phyloP scores from a whole-genome alignment of 2,329 filamentous ascomycete genomes.

The Fonsecaea erecta region DNA sequence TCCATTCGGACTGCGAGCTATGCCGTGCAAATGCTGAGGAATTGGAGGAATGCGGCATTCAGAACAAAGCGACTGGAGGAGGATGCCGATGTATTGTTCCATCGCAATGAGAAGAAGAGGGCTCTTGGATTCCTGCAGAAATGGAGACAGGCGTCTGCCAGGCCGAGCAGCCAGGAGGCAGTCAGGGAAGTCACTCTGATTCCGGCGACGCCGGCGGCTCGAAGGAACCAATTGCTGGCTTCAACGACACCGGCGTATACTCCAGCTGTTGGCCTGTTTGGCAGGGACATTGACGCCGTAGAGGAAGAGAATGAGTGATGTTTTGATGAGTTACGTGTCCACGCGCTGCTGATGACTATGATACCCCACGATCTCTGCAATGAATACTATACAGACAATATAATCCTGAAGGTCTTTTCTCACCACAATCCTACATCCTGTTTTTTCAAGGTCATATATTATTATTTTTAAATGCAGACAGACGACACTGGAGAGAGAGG shows the following conservation, averaged over 20 bases:
- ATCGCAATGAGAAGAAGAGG: constrained; percentile 30
- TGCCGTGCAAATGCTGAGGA: constrained; percentile 21
- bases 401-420: neutral
- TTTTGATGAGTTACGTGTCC: constrained; percentile 9
- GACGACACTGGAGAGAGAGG: neutral
- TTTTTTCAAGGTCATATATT: no score
- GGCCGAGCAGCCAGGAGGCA: constrained; percentile 10
- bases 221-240: constrained; percentile 28
- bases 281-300: neutral
- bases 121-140: constrained; percentile 23
- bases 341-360: constrained; percentile 14
- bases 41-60: constrained; percentile 27
- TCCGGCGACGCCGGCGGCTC: constrained; percentile 30
- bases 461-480: no score
- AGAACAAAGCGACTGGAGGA: constrained; percentile 27
- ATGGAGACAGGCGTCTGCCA: constrained; percentile 20
- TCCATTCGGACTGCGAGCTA: constrained; percentile 24
- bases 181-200: constrained; percentile 18
- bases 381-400: neutral
- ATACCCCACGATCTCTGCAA: neutral
- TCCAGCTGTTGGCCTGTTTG: constrained; percentile 26
- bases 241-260: constrained; percentile 34
- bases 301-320: constrained; percentile 14
- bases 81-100: constrained; percentile 27
- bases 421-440: neutral